These are phyloP conservation scores for Paracorniculantispora psalliotae DNA, from an alignment of 2,329 filamentous ascomycete genomes.

Conservation along the genomic window DNA sequence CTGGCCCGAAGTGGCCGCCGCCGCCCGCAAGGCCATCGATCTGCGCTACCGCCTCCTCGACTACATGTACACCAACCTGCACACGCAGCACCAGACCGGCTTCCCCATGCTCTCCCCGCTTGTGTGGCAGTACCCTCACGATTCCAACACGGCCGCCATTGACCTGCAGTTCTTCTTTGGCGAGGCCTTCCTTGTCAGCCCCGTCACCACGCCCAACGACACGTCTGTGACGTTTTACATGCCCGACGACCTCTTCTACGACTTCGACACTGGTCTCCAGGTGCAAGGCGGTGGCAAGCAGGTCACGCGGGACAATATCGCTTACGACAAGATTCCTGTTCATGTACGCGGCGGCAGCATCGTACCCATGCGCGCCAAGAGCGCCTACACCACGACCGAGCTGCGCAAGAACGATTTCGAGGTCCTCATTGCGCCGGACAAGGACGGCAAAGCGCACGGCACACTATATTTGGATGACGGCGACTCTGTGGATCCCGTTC, in stretches of 20 bases:
- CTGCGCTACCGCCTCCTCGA: conserved; percentile 66
- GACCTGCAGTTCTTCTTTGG: conserved; percentile 45
- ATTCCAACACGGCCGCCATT: conserved; percentile 35
- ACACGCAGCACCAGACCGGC: conserved; percentile 53
- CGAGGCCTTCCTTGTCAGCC: conserved; percentile 36
- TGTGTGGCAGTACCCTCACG: conserved; percentile 60
- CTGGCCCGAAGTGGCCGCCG: conserved; percentile 55
- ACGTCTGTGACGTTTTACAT: conserved; percentile 39
- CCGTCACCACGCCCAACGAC: conserved; percentile 37
- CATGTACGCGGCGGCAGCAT: conserved; percentile 60
- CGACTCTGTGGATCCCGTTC: background rate
- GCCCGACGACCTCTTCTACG: conserved; percentile 42
- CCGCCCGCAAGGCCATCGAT: conserved; percentile 62
- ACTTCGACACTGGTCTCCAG: conserved; percentile 37
- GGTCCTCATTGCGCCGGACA: conserved; percentile 58
- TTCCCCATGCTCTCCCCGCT: conserved; percentile 61
- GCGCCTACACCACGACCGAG: conserved; percentile 57
- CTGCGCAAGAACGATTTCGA: conserved; percentile 61
- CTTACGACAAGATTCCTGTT: conserved; percentile 51
- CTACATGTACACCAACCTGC: conserved; percentile 67
- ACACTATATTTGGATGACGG: background rate
- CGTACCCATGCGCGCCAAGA: conserved; percentile 50
- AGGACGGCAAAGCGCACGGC: background rate
- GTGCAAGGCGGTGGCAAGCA: conserved; percentile 7
- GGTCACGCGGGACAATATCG: conserved; percentile 30